Evolutionary conservation across 2,329 filamentous ascomycete species (phyloP).

Genomic region (Penicillium sp.): DNA sequence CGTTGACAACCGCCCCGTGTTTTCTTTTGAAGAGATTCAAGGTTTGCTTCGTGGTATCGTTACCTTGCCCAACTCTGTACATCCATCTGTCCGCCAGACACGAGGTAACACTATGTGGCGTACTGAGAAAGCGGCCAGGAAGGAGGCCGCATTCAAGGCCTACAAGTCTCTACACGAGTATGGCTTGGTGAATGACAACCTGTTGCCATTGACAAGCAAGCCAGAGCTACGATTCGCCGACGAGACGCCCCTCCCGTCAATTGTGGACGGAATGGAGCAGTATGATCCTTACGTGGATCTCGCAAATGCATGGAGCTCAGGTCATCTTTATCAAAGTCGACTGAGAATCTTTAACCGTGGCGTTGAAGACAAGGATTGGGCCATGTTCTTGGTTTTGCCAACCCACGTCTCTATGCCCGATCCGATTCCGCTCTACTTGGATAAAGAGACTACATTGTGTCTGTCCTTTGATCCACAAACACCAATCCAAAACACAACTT

Average conservation of each 20-base stretch:
- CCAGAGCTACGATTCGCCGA: conserved; percentile 20
- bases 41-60: conserved; percentile 57
- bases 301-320: conserved; percentile 28
- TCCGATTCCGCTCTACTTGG: conserved; percentile 32
- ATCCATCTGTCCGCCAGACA: conserved; percentile 60
- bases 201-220: conserved; percentile 62
- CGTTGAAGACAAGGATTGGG: conserved; percentile 12
- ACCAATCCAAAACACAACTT: conserved; percentile 7
- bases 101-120: conserved; percentile 61
- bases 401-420: conserved; percentile 16
- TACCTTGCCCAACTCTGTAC: conserved; percentile 69
- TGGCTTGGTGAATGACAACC: conserved; percentile 73
- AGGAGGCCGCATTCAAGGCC: conserved; percentile 81
- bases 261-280: conserved; percentile 28
- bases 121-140: conserved; percentile 71
- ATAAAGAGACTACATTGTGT: conserved; percentile 22
- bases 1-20: conserved; percentile 68
- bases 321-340: conserved; percentile 24
- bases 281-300: conserved; percentile 35
- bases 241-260: conserved; percentile 17
- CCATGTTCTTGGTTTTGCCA: conserved; percentile 26
- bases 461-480: conserved; percentile 21
- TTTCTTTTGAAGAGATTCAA: conserved; percentile 41
- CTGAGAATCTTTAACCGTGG: conserved; percentile 23
- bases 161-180: conserved; percentile 70